Percentiles rank a stretch among this genome's conserved stretches.
phyloP scores from a whole-genome alignment of 2,329 filamentous ascomycete genomes.

The Helminthosporium solani region DNA sequence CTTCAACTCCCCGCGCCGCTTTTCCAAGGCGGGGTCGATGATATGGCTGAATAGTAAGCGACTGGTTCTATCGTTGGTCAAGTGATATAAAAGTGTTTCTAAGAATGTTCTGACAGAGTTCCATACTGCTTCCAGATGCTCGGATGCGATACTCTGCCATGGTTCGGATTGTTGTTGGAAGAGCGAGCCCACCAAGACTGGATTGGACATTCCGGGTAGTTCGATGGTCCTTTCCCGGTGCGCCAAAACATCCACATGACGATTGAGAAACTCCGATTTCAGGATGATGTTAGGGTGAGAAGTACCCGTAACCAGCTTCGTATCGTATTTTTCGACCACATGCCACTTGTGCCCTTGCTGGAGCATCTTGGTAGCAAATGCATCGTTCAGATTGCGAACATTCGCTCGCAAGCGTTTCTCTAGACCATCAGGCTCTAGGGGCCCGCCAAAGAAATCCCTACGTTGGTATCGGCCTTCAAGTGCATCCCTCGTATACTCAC shows the following conservation, averaged over 20 bases:
- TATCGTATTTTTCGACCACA: slow-evolving; percentile 6
- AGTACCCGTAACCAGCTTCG: slow-evolving; percentile 4
- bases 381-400: slow-evolving; percentile 41
- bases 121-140: slow-evolving; percentile 39
- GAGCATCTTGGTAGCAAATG: slow-evolving; percentile 44
- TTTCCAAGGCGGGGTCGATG: slow-evolving; percentile 6
- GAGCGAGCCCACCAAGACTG: slow-evolving; percentile 58
- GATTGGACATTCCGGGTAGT: slow-evolving; percentile 48
- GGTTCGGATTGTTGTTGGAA: slow-evolving; percentile 58
- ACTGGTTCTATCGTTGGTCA: slow-evolving; percentile 7
- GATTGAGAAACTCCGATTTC: slow-evolving; percentile 18
- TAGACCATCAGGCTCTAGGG: slow-evolving; percentile 5
- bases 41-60: slow-evolving; percentile 4
- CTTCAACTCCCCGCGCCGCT: slow-evolving; percentile 3
- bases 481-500: slow-evolving; percentile 6
- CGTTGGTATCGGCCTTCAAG: slow-evolving; percentile 6
- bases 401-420: slow-evolving; percentile 6
- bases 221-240: slow-evolving; percentile 31
- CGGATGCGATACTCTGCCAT: slow-evolving; percentile 48
- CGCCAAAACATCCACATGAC: slow-evolving; percentile 8
- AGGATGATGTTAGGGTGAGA: slow-evolving; percentile 5
- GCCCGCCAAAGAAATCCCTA: slow-evolving; percentile 4
- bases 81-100: slow-evolving; percentile 21
- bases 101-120: slow-evolving; percentile 36
- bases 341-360: slow-evolving; percentile 15